Conservation (phyloP, 805 yeast genomes). For the Starmerella apicola region DNA sequence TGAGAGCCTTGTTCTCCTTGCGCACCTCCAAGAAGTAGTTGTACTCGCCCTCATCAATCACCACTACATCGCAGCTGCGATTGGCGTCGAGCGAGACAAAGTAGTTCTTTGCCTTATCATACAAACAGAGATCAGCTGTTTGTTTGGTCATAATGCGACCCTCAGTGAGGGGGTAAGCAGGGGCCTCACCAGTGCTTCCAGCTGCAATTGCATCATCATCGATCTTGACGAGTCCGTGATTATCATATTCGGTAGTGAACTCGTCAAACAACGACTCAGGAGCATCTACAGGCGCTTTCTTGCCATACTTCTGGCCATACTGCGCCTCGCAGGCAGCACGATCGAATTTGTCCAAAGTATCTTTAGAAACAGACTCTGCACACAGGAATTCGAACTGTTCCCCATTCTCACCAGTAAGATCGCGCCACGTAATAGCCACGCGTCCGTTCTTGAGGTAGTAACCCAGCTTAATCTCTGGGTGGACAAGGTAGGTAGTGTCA, state of each 20-base stretch:
- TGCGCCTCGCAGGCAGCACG: constrained; percentile 51
- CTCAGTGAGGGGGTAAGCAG: not conserved
- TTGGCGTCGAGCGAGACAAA: constrained; percentile 32
- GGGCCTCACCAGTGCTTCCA: constrained; percentile 1
- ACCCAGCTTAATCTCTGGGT: constrained; percentile 46
- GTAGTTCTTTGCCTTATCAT: constrained; percentile 38
- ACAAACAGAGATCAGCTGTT: constrained; percentile 40
- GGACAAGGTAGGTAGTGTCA: constrained; percentile 48
- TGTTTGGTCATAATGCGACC: constrained; percentile 18
- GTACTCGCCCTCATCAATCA: constrained; percentile 40
- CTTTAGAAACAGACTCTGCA: constrained; percentile 38
- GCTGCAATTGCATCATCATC: constrained; percentile 13
- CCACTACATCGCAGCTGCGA: constrained; percentile 24
- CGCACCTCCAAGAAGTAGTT: constrained; percentile 41
- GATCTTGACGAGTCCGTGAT: not conserved
- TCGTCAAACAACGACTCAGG: constrained; percentile 55
- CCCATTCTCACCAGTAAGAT: constrained; percentile 73
- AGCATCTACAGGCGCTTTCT: constrained; percentile 30
- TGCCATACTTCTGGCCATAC: constrained; percentile 62
- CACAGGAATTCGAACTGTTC: constrained; percentile 73
- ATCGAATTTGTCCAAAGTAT: constrained; percentile 49
- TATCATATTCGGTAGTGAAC: constrained; percentile 35
- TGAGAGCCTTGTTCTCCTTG: constrained; percentile 21
- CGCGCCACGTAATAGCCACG: constrained; percentile 63
- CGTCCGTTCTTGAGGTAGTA: constrained; percentile 43